A percentile compares a stretch with the other conserved stretches of the same genome.
Conservation (phyloP, 495 filamentous ascomycete genomes). For the Penicillium egyptiacum region DNA sequence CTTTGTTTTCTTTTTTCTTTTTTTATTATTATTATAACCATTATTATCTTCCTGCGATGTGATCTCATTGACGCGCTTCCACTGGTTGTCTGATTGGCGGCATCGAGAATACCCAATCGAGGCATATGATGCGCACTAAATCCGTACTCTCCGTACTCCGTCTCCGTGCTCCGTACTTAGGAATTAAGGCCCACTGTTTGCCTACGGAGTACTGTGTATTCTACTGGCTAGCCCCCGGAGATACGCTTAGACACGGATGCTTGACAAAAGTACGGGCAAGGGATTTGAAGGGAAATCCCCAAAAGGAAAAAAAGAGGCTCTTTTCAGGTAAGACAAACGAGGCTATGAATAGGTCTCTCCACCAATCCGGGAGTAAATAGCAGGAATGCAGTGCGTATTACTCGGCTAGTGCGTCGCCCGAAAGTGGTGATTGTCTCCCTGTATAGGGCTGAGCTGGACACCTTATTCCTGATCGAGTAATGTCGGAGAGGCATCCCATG, state of each 20-base stretch:
- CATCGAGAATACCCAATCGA: constrained; percentile 12
- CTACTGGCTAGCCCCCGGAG: not conserved
- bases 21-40: constrained; percentile 3
- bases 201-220: not conserved
- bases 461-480: constrained; percentile 18
- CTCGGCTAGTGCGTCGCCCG: constrained; percentile 8
- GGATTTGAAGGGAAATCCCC: not conserved
- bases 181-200: constrained; percentile 1
- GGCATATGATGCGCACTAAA: constrained; percentile 6
- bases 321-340: constrained; percentile 8
- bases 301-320: constrained; percentile 13
- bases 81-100: constrained; percentile 19
- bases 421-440: not conserved
- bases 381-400: not conserved
- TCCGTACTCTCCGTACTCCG: too few species aligned
- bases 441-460: constrained; percentile 19
- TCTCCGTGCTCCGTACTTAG: not conserved
- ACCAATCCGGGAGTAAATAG: constrained; percentile 5
- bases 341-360: constrained; percentile 7
- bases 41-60: not conserved
- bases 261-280: not conserved
- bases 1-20: not conserved
- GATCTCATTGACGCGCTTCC: constrained; percentile 7
- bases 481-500: constrained; percentile 5
- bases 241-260: constrained; percentile 2